Evolutionary conservation across 495 filamentous ascomycete species (phyloP).

Genomic region (Penicillium alfredii): DNA sequence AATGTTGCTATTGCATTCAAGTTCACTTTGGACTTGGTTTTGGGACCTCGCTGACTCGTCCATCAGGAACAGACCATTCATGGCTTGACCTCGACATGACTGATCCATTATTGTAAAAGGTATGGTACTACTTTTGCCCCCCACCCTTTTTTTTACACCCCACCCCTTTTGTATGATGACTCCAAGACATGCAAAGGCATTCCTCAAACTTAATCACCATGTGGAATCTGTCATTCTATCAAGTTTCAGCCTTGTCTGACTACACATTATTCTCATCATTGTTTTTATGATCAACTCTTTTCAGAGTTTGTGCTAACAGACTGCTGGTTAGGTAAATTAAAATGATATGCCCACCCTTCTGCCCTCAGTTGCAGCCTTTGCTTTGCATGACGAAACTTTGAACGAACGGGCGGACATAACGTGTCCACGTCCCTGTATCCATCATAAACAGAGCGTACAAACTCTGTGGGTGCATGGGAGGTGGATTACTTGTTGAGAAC

Average conservation of each 20-base stretch:
- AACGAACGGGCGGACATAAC: slow-evolving; percentile 99
- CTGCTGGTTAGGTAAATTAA: slow-evolving; percentile 49
- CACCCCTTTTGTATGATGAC: slow-evolving; percentile 65
- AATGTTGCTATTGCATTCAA: slow-evolving; percentile 20
- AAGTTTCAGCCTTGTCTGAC: slow-evolving; percentile 99
- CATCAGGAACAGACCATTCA: too few species aligned
- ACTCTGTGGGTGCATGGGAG: slow-evolving; percentile 61
- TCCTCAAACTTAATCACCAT: slow-evolving; percentile 89
- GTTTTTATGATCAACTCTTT: slow-evolving; percentile 17
- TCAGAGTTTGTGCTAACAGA: slow-evolving; percentile 38
- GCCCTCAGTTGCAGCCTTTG: slow-evolving; percentile 12
- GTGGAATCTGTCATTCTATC: slow-evolving; percentile 70
- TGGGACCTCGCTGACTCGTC: background rate
- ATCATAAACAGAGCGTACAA: slow-evolving; percentile 79
- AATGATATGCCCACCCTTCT: slow-evolving; percentile 14
- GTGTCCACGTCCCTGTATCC: slow-evolving; percentile 59
- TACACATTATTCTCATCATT: slow-evolving; percentile 19
- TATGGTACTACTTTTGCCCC: slow-evolving; percentile 35
- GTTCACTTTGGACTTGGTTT: background rate
- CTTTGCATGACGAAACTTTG: slow-evolving; percentile 78
- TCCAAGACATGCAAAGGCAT: slow-evolving; percentile 81
- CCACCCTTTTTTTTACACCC: slow-evolving; percentile 4
- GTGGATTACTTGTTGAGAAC: slow-evolving; percentile 91
- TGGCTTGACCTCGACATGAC: too few species aligned
- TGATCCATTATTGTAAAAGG: slow-evolving; percentile 44